Evolutionary conservation across 768 basidiomycete species (phyloP).

Genomic region (Lactarius pseudohatsudake): DNA sequence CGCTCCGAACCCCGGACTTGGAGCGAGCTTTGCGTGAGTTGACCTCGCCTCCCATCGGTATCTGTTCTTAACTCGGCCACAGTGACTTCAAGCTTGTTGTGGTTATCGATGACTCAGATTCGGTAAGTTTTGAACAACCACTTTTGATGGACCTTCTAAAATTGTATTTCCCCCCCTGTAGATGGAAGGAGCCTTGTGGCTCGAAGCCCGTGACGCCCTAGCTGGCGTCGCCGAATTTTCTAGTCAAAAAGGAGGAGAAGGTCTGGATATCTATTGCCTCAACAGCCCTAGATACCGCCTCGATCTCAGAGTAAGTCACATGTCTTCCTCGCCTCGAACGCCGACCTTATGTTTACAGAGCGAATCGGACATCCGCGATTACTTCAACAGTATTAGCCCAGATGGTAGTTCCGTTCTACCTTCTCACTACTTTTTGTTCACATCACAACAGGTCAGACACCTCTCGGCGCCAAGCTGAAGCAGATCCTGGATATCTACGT

Average conservation of each 20-base stretch:
- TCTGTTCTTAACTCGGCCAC: not conserved
- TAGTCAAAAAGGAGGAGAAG: constrained; percentile 39
- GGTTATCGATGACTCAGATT: constrained; percentile 43
- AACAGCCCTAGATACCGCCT: constrained; percentile 32
- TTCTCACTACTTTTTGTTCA: constrained; percentile 18
- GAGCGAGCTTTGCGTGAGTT: constrained; percentile 17
- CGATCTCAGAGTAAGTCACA: constrained; percentile 33
- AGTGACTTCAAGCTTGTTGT: constrained; percentile 46
- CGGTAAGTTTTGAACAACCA: constrained; percentile 32
- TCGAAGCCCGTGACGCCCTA: constrained; percentile 42
- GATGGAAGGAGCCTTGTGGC: constrained; percentile 46
- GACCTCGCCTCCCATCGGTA: not conserved
- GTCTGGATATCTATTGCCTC: constrained; percentile 46
- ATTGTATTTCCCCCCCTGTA: constrained; percentile 17
- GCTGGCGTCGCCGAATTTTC: constrained; percentile 42
- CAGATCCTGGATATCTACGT: constrained; percentile 42
- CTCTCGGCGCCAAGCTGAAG: constrained; percentile 40
- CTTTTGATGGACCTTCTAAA: not conserved
- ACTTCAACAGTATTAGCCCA: constrained; percentile 23
- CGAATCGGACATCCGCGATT: constrained; percentile 13
- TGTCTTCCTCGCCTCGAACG: constrained; percentile 27
- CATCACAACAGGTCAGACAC: constrained; percentile 36
- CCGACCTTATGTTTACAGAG: constrained; percentile 11
- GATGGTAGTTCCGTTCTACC: constrained; percentile 6
- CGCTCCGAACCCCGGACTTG: not conserved